Evolutionary conservation across 805 yeast species (phyloP), one percentile per base, ranked within the genome.

Genomic region (Zygosaccharomyces pseudorouxii): DNA sequence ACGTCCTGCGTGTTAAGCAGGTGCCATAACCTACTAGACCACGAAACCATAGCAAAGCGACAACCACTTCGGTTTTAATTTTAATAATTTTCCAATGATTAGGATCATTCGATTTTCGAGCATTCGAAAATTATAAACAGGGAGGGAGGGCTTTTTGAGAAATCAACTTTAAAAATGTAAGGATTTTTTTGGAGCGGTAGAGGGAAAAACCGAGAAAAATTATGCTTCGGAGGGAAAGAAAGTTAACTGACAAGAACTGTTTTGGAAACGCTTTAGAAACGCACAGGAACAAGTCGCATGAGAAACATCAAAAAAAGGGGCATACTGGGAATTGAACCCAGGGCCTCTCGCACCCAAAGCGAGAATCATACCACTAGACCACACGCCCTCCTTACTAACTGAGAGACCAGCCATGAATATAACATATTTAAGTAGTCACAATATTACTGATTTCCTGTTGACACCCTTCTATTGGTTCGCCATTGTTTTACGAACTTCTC

Each of bases 1-100:
- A 92, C 97, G 89, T 87, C 87, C 93, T 89, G 96, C 97, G 97
- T 90, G 97, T 90, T 89, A 89, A 88, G 97, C 97, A 89, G 93
- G 87, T 87, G 97, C 96, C 97, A 90, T 90, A 82, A 89, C 97
- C 97, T 75, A 89, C 96, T 89, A 89, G 96, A 89, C 97, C 97
- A 89, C 89, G 84, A 81, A 83, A 82, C 95, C 93, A 71, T 52
- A 18, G 9, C 23, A 22, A 22, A 22, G 23, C 23, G 23, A 4
- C 6, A 22, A 7, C 1, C 6, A 4, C 23, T 22, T 3, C 23
- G 3, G 23, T 4, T 22, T 22, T 22, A 22, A 22, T 22, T 22
- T 22, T 22, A 22, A 22, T 22, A 22, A 4, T 22, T 22, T 22
- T 4, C 23, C 6, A 3, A 22, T 22, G 23, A 22, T 22, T 22